Evolutionary conservation across 2,329 filamentous ascomycete species (phyloP).

Genomic region (Alternaria sp.): DNA sequence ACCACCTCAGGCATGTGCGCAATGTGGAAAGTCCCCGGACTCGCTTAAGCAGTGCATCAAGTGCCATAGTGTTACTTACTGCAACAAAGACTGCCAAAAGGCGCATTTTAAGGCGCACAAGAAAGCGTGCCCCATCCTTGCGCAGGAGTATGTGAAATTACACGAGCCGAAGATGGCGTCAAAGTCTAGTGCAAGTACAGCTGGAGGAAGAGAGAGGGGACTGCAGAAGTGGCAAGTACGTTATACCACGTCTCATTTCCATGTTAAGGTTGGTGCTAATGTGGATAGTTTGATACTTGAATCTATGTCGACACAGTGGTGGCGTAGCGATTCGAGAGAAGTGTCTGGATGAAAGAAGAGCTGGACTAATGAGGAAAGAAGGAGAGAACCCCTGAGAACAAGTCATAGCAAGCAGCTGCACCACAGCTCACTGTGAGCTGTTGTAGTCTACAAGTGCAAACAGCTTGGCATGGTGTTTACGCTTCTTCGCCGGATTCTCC

Average conservation of each 20-base stretch:
- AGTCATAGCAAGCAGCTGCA: not conserved
- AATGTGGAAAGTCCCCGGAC: constrained; percentile 31
- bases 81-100: constrained; percentile 54
- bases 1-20: constrained; percentile 28
- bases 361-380: not conserved
- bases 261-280: constrained; percentile 4
- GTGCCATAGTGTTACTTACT: constrained; percentile 52
- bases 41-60: constrained; percentile 50
- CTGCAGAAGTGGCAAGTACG: constrained; percentile 54
- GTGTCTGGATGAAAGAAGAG: not conserved
- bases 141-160: constrained; percentile 51
- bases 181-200: constrained; percentile 28
- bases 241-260: not conserved
- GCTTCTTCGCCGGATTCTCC: not conserved
- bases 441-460: not conserved
- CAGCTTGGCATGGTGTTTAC: not conserved
- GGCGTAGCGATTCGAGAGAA: not conserved
- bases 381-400: not conserved
- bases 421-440: too few relatives aligned
- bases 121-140: constrained; percentile 50
- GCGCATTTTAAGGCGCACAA: constrained; percentile 52
- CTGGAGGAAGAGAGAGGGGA: constrained; percentile 46
- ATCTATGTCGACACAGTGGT: not conserved
- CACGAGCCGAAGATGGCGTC: constrained; percentile 53
- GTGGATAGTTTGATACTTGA: constrained; percentile 16